Percentiles rank a stretch among this genome's conserved stretches.
These are phyloP conservation scores for Gossypium schwendimanii DNA, from an alignment of 441 rosid genomes.

Conservation along the genomic window DNA sequence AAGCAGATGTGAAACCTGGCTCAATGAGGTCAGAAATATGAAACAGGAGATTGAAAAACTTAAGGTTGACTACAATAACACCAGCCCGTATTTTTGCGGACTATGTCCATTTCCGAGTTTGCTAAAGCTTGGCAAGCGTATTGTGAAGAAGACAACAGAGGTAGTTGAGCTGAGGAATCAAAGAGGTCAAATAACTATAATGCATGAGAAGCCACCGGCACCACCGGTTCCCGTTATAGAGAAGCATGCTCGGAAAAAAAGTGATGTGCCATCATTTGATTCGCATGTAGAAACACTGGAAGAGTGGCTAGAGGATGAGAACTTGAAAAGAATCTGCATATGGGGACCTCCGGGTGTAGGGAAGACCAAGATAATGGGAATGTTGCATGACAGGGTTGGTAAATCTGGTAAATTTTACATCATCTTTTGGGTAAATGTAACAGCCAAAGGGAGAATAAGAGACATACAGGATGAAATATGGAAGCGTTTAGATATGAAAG, in stretches of 20 bases:
- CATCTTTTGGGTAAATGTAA: slow-evolving; percentile 8
- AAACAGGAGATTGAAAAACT: background rate
- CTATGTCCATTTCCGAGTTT: slow-evolving; percentile 8
- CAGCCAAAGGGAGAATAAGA: slow-evolving; percentile 4
- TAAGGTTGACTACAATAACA: background rate
- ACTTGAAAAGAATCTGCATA: slow-evolving; percentile 11
- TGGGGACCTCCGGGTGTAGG: slow-evolving; percentile 14
- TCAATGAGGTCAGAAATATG: background rate
- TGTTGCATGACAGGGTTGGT: slow-evolving; percentile 5
- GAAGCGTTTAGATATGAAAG: slow-evolving; percentile 1
- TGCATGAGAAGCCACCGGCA: slow-evolving; percentile 9
- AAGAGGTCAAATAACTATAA: background rate
- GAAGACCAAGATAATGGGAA: slow-evolving; percentile 9
- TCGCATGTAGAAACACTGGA: background rate
- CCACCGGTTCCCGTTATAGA: slow-evolving; percentile 1
- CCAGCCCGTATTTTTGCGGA: slow-evolving; percentile 3
- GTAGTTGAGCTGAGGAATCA: slow-evolving; percentile 8
- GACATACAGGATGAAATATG: slow-evolving; percentile 5
- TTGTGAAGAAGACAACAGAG: slow-evolving; percentile 1
- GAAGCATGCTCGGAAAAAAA: slow-evolving; percentile 5
- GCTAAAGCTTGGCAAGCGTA: slow-evolving; percentile 9
- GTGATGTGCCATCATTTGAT: slow-evolving; percentile 6
- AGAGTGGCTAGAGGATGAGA: slow-evolving; percentile 10
- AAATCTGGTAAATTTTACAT: background rate
- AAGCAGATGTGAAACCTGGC: slow-evolving; percentile 8